Evolutionary conservation across 1,284 basidiomycete genomes (phyloP).

Genomic region (Moesziomyces sp.): DNA sequence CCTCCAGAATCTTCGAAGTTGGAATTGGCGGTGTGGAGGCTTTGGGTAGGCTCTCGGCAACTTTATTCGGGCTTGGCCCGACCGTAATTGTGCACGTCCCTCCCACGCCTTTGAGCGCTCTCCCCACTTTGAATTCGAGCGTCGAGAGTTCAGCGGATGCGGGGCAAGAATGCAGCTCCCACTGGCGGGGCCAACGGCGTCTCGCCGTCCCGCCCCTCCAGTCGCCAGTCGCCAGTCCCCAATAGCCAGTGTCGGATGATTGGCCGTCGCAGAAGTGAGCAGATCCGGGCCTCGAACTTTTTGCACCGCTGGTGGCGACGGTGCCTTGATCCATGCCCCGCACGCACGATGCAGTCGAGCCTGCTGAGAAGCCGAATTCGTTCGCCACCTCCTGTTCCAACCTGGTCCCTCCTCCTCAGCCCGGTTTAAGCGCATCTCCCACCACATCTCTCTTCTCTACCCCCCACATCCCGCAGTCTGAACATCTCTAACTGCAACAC

Average conservation of each 20-base stretch:
- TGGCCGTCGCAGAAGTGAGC: background rate
- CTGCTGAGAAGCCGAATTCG: background rate
- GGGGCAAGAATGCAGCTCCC: background rate
- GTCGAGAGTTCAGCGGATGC: background rate
- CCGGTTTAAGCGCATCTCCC: background rate
- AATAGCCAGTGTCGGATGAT: background rate
- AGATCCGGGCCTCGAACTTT: background rate
- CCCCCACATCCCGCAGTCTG: background rate
- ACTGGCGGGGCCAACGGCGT: no score
- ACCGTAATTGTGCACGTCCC: slow-evolving; percentile 1
- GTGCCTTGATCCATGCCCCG: background rate
- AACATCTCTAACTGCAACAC: background rate
- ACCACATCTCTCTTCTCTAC: background rate
- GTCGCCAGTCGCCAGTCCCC: background rate
- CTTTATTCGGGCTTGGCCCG: background rate
- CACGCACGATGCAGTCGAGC: background rate
- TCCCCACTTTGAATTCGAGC: background rate
- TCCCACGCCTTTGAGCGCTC: background rate
- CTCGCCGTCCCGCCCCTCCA: background rate
- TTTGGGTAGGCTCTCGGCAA: background rate
- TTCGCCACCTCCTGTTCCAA: background rate
- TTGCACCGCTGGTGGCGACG: background rate
- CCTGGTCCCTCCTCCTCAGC: background rate
- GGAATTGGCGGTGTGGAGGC: background rate
- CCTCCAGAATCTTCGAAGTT: background rate